phyloP scores from a whole-genome alignment of 2,329 filamentous ascomycete species.

The Paraphoma sp. region DNA sequence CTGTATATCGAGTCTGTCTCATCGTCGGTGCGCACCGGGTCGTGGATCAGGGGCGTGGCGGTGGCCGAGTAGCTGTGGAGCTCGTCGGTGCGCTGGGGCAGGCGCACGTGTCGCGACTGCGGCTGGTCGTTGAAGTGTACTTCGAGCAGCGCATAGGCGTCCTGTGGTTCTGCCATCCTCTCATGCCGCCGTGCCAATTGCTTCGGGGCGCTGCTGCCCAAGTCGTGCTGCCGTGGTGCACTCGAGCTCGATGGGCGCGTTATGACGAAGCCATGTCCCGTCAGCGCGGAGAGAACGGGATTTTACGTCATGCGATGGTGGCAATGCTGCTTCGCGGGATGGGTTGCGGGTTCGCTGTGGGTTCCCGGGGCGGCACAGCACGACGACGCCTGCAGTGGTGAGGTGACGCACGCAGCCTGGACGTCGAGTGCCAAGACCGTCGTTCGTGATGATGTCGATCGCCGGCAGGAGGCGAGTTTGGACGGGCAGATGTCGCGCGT shows the following conservation, averaged over 20 bases:
- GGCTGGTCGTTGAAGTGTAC: conserved; percentile 38
- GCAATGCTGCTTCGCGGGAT: conserved; percentile 11
- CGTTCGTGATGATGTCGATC: conserved; percentile 12
- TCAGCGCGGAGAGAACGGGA: conserved; percentile 9
- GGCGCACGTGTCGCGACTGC: conserved; percentile 31
- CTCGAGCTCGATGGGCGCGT: conserved; percentile 3
- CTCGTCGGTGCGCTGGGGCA: conserved; percentile 37
- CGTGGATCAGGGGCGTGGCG: conserved; percentile 25
- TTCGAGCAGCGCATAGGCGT: conserved; percentile 40
- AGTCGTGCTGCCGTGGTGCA: not conserved
- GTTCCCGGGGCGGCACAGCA: no score
- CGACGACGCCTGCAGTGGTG: conserved; percentile 15
- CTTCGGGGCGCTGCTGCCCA: not conserved
- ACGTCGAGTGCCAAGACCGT: conserved; percentile 23
- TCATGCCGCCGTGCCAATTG: conserved; percentile 5
- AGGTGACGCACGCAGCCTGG: conserved; percentile 37
- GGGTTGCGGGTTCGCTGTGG: not conserved
- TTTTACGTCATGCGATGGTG: conserved; percentile 25
- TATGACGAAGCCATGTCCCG: conserved; percentile 31
- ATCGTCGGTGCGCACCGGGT: conserved; percentile 25
- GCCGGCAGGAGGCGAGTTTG: not conserved
- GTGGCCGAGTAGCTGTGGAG: conserved; percentile 28
- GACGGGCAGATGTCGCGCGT: no score
- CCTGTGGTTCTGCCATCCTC: conserved; percentile 32
- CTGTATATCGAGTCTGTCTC: no score